A percentile compares a stretch with the other conserved stretches of the same genome.
Conservation (phyloP, 2,329 filamentous ascomycete genomes). For the Lanzia echinophila region DNA sequence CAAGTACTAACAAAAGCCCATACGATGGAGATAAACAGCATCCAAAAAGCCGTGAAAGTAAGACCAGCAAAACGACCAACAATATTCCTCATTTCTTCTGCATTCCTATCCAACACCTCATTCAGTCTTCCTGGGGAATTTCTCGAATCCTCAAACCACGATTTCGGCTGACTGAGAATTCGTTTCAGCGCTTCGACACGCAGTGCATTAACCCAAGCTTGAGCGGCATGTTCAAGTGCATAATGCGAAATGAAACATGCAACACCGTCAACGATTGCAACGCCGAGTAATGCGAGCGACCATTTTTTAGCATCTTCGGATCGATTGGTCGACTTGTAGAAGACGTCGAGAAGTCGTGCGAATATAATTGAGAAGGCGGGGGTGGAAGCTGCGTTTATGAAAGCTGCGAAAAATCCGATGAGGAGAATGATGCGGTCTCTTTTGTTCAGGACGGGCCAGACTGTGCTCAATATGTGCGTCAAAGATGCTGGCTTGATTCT, state of each 20-base stretch:
- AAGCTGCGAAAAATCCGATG: constrained; percentile 44
- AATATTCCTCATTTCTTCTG: constrained; percentile 81
- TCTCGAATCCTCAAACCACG: constrained; percentile 68
- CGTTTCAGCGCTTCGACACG: constrained; percentile 60
- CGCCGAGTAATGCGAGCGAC: constrained; percentile 60
- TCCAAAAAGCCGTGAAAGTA: constrained; percentile 57
- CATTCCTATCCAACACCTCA: constrained; percentile 70
- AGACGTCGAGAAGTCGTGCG: constrained; percentile 62
- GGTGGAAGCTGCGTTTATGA: constrained; percentile 23
- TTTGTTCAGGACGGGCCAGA: constrained; percentile 59
- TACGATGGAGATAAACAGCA: constrained; percentile 59
- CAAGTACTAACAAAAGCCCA: constrained; percentile 74
- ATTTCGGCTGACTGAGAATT: constrained; percentile 67
- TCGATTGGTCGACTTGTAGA: constrained; percentile 45
- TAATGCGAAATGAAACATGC: constrained; percentile 63
- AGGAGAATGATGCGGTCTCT: constrained; percentile 49
- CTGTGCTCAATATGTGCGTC: constrained; percentile 54
- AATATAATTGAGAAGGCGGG: constrained; percentile 71
- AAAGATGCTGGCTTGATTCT: constrained; percentile 32
- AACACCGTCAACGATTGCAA: constrained; percentile 61
- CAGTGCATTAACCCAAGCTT: constrained; percentile 70
- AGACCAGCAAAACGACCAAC: constrained; percentile 71
- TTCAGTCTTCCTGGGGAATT: constrained; percentile 60
- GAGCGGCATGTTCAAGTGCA: constrained; percentile 62
- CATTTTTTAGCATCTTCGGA: constrained; percentile 40